These are phyloP conservation scores for Trichoderma sp. DNA, from an alignment of 2,329 filamentous ascomycete species.

Conservation along the genomic window DNA sequence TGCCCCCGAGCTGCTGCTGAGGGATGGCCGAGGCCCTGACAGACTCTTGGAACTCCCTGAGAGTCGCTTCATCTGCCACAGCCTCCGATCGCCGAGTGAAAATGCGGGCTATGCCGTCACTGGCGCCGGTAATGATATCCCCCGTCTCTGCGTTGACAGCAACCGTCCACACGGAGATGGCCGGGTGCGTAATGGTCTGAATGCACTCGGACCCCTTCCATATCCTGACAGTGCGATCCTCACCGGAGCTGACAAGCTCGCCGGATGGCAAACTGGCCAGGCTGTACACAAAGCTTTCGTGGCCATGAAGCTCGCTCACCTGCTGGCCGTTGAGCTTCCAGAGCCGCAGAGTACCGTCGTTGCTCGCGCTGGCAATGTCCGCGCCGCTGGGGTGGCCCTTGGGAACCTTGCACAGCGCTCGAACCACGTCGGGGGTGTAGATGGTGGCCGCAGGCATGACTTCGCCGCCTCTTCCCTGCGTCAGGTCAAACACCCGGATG, in stretches of 20 bases:
- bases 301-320: slow-evolving; percentile 77
- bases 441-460: slow-evolving; percentile 57
- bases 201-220: slow-evolving; percentile 84
- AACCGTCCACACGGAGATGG: slow-evolving; percentile 94
- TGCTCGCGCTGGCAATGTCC: slow-evolving; percentile 92
- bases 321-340: slow-evolving; percentile 82
- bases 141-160: slow-evolving; percentile 80
- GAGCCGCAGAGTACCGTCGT: slow-evolving; percentile 84
- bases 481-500: slow-evolving; percentile 80
- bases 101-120: slow-evolving; percentile 80
- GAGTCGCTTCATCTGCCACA: slow-evolving; percentile 66
- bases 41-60: slow-evolving; percentile 77
- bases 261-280: slow-evolving; percentile 76
- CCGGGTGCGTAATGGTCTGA: slow-evolving; percentile 95
- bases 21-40: slow-evolving; percentile 85
- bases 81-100: slow-evolving; percentile 75
- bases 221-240: slow-evolving; percentile 89
- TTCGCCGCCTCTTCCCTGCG: slow-evolving; percentile 59
- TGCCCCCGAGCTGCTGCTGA: slow-evolving; percentile 76
- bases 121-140: slow-evolving; percentile 92
- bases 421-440: slow-evolving; percentile 77
- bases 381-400: slow-evolving; percentile 75
- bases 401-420: slow-evolving; percentile 84
- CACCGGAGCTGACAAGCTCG: slow-evolving; percentile 86
- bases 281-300: slow-evolving; percentile 94